Conservation (phyloP, 805 yeast genomes). For the Candida taoyuanica region DNA sequence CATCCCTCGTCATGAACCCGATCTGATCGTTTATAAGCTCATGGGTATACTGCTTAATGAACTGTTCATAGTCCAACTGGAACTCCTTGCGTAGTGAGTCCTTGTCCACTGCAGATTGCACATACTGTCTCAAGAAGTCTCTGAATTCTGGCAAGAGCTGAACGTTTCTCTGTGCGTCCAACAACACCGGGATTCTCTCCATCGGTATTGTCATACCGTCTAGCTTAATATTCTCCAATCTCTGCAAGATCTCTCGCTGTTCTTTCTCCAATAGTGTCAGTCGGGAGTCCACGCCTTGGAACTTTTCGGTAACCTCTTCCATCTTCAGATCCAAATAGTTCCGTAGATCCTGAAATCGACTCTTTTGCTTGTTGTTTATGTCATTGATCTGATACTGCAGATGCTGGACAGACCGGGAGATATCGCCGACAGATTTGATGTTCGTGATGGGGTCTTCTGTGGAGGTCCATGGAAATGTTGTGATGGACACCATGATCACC, state of each 20-base stretch:
- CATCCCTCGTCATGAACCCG: conserved; percentile 22
- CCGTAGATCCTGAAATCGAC: conserved; percentile 17
- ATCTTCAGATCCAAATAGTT: conserved; percentile 19
- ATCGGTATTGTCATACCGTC: conserved; percentile 4
- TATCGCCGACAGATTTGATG: conserved; percentile 17
- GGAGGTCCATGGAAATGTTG: too few relatives aligned
- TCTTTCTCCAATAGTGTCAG: conserved; percentile 4
- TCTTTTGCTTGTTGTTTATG: conserved; percentile 17
- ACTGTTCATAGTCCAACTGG: conserved; percentile 13
- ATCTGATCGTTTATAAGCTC: conserved; percentile 16
- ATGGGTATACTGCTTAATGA: conserved; percentile 16
- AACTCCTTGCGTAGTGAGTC: conserved; percentile 10
- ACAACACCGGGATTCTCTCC: conserved; percentile 17
- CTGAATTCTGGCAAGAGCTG: conserved; percentile 24
- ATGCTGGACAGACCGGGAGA: conserved; percentile 19
- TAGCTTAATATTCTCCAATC: conserved; percentile 11
- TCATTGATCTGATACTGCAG: conserved; percentile 26
- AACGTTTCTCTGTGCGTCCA: conserved; percentile 17
- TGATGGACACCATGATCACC: background rate
- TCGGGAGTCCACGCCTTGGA: conserved; percentile 10
- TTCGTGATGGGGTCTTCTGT: conserved; percentile 14
- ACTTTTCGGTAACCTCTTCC: conserved; percentile 13
- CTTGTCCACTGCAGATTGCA: background rate
- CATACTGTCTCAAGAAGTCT: conserved; percentile 1
- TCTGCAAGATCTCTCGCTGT: conserved; percentile 9